A percentile compares a stretch with the other conserved stretches of the same genome.
Evolutionary conservation across 306 rosid species (phyloP).

Genomic region (Datisca glomerata): DNA sequence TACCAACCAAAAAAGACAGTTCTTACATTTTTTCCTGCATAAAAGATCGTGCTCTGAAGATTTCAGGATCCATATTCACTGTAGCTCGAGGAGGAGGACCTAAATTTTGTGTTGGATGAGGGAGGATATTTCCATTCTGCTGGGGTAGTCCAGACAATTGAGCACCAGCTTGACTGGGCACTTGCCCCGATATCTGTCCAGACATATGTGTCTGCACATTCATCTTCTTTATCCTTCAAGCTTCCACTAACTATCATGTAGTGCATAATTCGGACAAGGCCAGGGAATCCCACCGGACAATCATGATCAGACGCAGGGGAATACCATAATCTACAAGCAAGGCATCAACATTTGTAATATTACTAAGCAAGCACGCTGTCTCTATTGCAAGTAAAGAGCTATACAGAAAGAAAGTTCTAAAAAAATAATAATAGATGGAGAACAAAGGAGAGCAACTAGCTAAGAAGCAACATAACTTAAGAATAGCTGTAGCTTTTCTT

Average conservation of each 20-base stretch:
- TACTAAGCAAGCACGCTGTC: neutral
- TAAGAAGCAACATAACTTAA: neutral
- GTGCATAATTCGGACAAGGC: conserved; percentile 23
- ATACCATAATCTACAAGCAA: neutral
- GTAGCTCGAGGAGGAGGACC: conserved; percentile 29
- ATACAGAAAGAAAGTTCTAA: neutral
- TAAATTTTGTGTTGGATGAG: conserved; percentile 40
- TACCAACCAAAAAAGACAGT: no score
- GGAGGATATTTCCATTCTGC: conserved; percentile 44
- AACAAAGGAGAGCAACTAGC: neutral
- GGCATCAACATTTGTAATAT: neutral
- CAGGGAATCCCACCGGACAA: conserved; percentile 11
- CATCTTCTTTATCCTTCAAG: conserved; percentile 35
- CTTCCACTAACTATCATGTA: conserved; percentile 18
- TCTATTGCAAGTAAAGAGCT: neutral
- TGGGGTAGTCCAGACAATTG: conserved; percentile 47
- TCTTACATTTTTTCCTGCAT: conserved; percentile 77
- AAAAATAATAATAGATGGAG: neutral
- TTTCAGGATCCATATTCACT: conserved; percentile 47
- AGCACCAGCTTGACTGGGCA: conserved; percentile 55
- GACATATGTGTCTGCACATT: conserved; percentile 55
- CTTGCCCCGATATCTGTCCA: conserved; percentile 60
- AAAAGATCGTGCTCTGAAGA: conserved; percentile 32
- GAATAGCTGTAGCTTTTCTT: conserved; percentile 1
- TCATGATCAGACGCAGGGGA: conserved; percentile 12